A percentile compares a stretch with the other conserved stretches of the same genome.
These are phyloP conservation scores for Penicillium daleae DNA, from an alignment of 495 filamentous ascomycete species.

Conservation along the genomic window DNA sequence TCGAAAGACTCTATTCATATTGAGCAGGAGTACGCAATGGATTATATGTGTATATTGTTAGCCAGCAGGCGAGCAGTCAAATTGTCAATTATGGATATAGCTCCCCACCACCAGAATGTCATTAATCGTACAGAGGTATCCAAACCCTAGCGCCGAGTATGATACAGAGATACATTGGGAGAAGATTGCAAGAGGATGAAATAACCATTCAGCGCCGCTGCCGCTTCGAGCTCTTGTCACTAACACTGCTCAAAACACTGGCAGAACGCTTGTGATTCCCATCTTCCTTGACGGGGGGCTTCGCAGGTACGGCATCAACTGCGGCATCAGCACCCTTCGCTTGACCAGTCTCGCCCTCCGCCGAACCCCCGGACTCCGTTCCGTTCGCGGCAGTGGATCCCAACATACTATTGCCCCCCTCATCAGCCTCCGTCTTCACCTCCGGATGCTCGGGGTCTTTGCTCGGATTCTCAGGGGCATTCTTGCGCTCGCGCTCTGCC, in stretches of 20 bases:
- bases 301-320: constrained; percentile 25
- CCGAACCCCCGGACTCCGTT: background rate
- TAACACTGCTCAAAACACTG: constrained; percentile 69
- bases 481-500: constrained; percentile 61
- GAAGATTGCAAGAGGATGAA: constrained; percentile 9
- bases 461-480: constrained; percentile 15
- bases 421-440: constrained; percentile 44
- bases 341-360: constrained; percentile 1
- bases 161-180: constrained; percentile 19
- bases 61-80: background rate
- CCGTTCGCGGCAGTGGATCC: constrained; percentile 23
- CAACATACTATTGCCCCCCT: constrained; percentile 25
- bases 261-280: constrained; percentile 69
- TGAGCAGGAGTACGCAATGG: constrained; percentile 2
- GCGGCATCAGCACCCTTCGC: constrained; percentile 21
- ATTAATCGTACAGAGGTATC: constrained; percentile 48
- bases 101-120: constrained; percentile 24
- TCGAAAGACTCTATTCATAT: constrained; percentile 11
- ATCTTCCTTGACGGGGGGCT: constrained; percentile 31
- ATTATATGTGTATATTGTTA: constrained; percentile 25
- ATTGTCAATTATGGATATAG: constrained; percentile 21
- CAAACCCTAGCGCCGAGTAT: constrained; percentile 13
- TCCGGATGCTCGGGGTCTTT: constrained; percentile 37
- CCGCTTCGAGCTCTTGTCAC: constrained; percentile 73
- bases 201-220: constrained; percentile 61